A percentile compares a stretch with the other conserved stretches of the same genome.
Evolutionary conservation across 2,329 filamentous ascomycete genomes (phyloP).

Genomic region (Clonostachys rhizophaga): DNA sequence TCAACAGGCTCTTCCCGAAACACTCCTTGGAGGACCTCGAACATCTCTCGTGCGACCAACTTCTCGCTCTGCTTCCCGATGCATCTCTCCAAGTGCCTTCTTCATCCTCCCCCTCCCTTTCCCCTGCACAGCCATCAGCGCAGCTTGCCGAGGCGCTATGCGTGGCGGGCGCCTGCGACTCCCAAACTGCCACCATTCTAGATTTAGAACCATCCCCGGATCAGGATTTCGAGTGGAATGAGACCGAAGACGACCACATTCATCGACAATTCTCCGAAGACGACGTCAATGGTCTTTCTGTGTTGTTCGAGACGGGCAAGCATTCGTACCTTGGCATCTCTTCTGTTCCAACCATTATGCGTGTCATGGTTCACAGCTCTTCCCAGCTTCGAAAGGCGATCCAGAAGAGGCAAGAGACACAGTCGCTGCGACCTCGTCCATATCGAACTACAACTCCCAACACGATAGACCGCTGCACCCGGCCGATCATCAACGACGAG

Average conservation of each 20-base stretch:
- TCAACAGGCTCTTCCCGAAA: background rate
- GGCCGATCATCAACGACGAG: background rate
- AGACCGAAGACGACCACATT: background rate
- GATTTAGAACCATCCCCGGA: background rate
- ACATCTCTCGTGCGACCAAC: background rate
- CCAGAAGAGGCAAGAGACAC: background rate
- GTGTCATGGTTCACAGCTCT: slow-evolving; percentile 1
- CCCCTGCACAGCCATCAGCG: background rate
- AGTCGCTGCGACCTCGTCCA: too few species aligned
- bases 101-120: too few species aligned
- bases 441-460: too few species aligned
- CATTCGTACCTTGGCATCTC: slow-evolving; percentile 2
- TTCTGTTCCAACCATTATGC: slow-evolving; percentile 1
- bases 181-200: background rate
- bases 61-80: background rate
- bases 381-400: background rate
- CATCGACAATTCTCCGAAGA: background rate
- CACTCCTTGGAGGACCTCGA: background rate
- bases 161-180: background rate
- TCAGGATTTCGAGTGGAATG: slow-evolving; percentile 1
- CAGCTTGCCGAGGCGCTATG: too few species aligned
- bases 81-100: too few species aligned
- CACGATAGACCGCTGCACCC: background rate
- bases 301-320: background rate
- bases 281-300: slow-evolving; percentile 1